These are phyloP conservation scores for Aspergillus luchuensis DNA, from an alignment of 2,329 filamentous ascomycete species.

Conservation along the genomic window DNA sequence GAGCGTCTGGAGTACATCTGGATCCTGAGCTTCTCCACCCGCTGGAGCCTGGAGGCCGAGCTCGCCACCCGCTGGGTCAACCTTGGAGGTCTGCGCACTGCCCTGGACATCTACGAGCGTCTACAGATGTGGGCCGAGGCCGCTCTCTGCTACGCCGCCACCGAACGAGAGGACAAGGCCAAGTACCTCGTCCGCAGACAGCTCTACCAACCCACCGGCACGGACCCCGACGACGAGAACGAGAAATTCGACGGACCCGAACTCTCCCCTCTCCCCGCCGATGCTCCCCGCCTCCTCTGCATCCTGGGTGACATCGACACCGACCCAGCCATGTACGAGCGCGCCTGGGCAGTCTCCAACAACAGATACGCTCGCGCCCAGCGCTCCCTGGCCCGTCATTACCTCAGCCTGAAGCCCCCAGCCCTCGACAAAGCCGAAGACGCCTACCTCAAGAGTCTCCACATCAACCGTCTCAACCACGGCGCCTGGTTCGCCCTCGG, in stretches of 20 bases:
- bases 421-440: slow-evolving; percentile 70
- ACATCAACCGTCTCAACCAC: slow-evolving; percentile 77
- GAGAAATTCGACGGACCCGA: slow-evolving; percentile 68
- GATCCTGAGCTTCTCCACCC: slow-evolving; percentile 76
- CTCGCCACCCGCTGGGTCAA: slow-evolving; percentile 89
- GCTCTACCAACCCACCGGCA: slow-evolving; percentile 67
- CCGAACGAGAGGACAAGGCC: slow-evolving; percentile 81
- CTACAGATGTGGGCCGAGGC: slow-evolving; percentile 94
- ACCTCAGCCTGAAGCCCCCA: slow-evolving; percentile 61
- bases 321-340: slow-evolving; percentile 73
- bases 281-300: slow-evolving; percentile 86
- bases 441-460: slow-evolving; percentile 76
- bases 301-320: slow-evolving; percentile 89
- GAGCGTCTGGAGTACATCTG: slow-evolving; percentile 83
- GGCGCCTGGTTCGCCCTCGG: slow-evolving; percentile 88
- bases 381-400: slow-evolving; percentile 78
- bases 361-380: slow-evolving; percentile 83
- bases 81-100: slow-evolving; percentile 83
- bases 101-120: slow-evolving; percentile 93
- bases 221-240: slow-evolving; percentile 51
- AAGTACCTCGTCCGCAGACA: slow-evolving; percentile 74
- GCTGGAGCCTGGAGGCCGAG: slow-evolving; percentile 94
- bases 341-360: slow-evolving; percentile 84
- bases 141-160: slow-evolving; percentile 80
- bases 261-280: slow-evolving; percentile 69